These are phyloP conservation scores for Talaromyces stipitatus DNA, from an alignment of 495 filamentous ascomycete species.

Conservation along the genomic window DNA sequence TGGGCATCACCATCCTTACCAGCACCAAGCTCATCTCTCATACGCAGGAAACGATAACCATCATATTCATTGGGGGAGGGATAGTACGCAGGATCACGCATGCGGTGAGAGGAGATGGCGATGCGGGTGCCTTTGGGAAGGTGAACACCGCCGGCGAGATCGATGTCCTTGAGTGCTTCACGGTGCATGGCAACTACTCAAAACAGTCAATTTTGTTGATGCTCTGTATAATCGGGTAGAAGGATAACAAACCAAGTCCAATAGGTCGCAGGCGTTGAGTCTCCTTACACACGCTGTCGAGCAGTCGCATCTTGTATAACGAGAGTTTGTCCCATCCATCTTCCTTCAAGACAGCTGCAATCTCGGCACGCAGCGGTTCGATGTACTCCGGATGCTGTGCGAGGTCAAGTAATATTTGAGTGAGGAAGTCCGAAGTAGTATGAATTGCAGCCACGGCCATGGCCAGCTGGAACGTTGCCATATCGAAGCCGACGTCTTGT, in stretches of 20 bases:
- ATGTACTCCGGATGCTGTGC: slow-evolving; percentile 5
- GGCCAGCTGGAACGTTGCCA: slow-evolving; percentile 9
- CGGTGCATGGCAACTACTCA: slow-evolving; percentile 36
- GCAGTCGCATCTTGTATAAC: slow-evolving; percentile 40
- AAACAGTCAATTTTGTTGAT: background rate
- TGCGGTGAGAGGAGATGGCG: slow-evolving; percentile 23
- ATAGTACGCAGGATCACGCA: slow-evolving; percentile 35
- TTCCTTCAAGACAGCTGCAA: slow-evolving; percentile 21
- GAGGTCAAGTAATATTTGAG: background rate
- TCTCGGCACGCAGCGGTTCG: slow-evolving; percentile 30
- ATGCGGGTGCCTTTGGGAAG: slow-evolving; percentile 29
- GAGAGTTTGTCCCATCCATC: slow-evolving; percentile 41
- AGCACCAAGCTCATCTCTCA: slow-evolving; percentile 32
- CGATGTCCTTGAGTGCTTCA: slow-evolving; percentile 19
- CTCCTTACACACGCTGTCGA: slow-evolving; percentile 40
- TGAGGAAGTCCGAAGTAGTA: background rate
- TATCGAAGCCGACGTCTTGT: slow-evolving; percentile 11
- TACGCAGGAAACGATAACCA: slow-evolving; percentile 36
- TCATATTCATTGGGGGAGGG: slow-evolving; percentile 36
- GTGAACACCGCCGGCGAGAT: slow-evolving; percentile 25
- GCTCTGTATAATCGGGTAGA: background rate
- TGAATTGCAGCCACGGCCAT: slow-evolving; percentile 6
- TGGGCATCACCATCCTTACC: slow-evolving; percentile 37
- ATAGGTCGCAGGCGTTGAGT: slow-evolving; percentile 24
- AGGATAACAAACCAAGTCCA: slow-evolving; percentile 30